phyloP scores from a whole-genome alignment of 2,329 filamentous ascomycete species.

The Tolypocladium nubicola region DNA sequence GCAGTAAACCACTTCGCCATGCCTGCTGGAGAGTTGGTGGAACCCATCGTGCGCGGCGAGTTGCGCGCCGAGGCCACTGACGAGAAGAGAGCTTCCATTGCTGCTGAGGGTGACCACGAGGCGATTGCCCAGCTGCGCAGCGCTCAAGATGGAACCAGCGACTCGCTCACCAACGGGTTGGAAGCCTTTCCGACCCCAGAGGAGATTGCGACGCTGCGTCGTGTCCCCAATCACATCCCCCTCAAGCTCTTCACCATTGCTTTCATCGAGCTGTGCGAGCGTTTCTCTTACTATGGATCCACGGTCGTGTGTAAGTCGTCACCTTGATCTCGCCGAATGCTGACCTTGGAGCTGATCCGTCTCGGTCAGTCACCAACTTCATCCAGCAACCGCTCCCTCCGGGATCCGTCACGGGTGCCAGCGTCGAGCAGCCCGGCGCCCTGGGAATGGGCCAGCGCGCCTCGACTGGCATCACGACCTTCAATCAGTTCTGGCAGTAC shows the following conservation, averaged over 20 bases:
- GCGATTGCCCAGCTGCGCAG: not conserved
- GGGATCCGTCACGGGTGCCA: slow-evolving; percentile 42
- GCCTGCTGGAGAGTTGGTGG: not conserved
- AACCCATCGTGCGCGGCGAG: not conserved
- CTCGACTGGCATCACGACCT: slow-evolving; percentile 33
- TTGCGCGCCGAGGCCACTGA: not conserved
- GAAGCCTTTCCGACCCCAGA: slow-evolving; percentile 45
- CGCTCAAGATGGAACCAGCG: not conserved
- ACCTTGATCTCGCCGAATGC: not conserved
- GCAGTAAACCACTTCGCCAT: not conserved
- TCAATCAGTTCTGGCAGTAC: slow-evolving; percentile 54
- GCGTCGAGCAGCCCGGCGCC: slow-evolving; percentile 33
- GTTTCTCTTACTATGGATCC: slow-evolving; percentile 69
- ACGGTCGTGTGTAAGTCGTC: slow-evolving; percentile 42
- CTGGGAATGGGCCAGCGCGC: slow-evolving; percentile 49
- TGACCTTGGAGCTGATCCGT: not conserved
- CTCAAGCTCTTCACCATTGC: slow-evolving; percentile 59
- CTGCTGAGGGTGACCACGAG: not conserved
- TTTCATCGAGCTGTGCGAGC: slow-evolving; percentile 64
- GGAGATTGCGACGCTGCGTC: slow-evolving; percentile 49
- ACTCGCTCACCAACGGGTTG: not conserved
- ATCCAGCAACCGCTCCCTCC: slow-evolving; percentile 44
- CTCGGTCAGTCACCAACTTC: slow-evolving; percentile 41
- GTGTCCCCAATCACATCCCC: slow-evolving; percentile 54
- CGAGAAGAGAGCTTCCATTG: not conserved